Evolutionary conservation across 148 eudicot genomes (phyloP), one percentile per base, ranked within the genome.

Genomic region (Oxyria digyna): DNA sequence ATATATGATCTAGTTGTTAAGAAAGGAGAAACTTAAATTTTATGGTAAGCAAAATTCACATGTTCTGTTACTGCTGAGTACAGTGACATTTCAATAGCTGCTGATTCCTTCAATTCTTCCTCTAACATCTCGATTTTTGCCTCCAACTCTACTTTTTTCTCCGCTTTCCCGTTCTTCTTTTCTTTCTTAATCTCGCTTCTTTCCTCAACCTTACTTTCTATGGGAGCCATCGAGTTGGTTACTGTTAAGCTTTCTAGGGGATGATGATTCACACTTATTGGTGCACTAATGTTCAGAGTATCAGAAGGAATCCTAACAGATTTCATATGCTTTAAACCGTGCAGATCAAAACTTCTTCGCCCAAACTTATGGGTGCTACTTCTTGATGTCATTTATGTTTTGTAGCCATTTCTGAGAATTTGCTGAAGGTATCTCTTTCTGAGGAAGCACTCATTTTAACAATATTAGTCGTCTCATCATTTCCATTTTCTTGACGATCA

Each of bases 51-150:
- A n/a, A n/a, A 91, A 75, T 87, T 82, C n/a, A 85, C 74, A 77
- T 91, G 97, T 78, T 91, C 95, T 9, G 89, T 85, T 13, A 81
- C 82, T 18, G 89, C 77, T 1, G 97, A 85, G 74, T 86, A 91
- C 12, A 91, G 78, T 43, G 83, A 83, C 50, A 85, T 77, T 74
- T 91, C 97, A 64, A 83, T 50, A 33, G 83, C 81, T 55, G 97
- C 97, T 21, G 90, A 75, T 81, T 88, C 95, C 75, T 84, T 88
- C 78, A 91, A 52, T 75, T 91, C 97, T 74, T 87, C 95, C 68
- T 91, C 88, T 32, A 91, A 95, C 85, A 79, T 76, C 80, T 88
- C 80, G 8, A 84, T 59, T 84, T 78, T 88, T 23, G 83, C 70
- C 59, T 78, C 81, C 67, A 80, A 74, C 69, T 86, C 87, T 73